Evolutionary conservation across 352 stramenopile genomes (phyloP), one percentile per base, ranked within the genome.

Genomic region (Pythium oligandrum): DNA sequence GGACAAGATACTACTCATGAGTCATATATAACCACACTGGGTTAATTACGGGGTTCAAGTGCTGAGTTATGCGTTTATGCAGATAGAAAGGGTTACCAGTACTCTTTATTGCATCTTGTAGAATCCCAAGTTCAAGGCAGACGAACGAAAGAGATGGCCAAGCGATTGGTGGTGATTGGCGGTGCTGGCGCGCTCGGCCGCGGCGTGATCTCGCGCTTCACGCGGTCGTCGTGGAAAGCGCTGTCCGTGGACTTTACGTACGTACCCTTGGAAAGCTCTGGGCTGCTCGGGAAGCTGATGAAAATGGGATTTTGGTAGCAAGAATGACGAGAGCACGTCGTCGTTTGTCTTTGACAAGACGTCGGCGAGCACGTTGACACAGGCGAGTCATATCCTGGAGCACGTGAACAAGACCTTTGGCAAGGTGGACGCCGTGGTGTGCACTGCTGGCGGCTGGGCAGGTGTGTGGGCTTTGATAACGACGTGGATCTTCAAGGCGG

Each of bases 111-210:
- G 17, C 17, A 26, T 26, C 17, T 26, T 0, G 17, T 26, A 26
- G 17, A 26, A 26, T 26, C 17, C 17, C 40, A 51, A 33, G 48
- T 53, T 35, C 32, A 52, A 40, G 35, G n/a, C 26, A 46, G 1
- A 40, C 17, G 38, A 43, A 48, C 38, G 4, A 2, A 36, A 48
- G 12, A 12, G 50, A 64, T 66, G 54, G 42, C 65, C 4, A 90
- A 90, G 70, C 78, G 77, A 60, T 50, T 91, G 59, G 66, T 95
- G 7, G 77, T 95, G 31, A 61, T 93, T 36, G 86, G 86, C 51
- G 82, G 83, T 36, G 71, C 76, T 33, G 86, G 83, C 9, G 80
- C 82, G 45, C 68, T 95, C 2, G 85, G 85, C 33, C 83, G 79
- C 36, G 79, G 78, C 38, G 72, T 92, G 37, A 68, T 85, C 40